Evolutionary conservation across 352 stramenopile genomes (phyloP), one percentile per base, ranked within the genome.

Genomic region (Phytophthora colocasiae): DNA sequence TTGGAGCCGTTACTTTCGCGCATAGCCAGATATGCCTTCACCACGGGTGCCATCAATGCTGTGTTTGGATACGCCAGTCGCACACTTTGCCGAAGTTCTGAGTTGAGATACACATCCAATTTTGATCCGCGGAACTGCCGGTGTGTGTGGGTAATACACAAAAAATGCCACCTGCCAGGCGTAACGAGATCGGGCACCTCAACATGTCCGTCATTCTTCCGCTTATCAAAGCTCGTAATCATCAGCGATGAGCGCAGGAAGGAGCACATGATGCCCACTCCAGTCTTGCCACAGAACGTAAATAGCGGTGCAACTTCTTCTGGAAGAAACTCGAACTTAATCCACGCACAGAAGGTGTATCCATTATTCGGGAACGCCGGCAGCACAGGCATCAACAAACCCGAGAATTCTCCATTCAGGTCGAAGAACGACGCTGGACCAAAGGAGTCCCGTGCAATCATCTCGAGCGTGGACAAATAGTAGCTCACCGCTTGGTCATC

Each of bases 331-430:
- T 95, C 87, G 44, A 95, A 91, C 51, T 93, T 93, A 56, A 95
- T 89, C 87, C 87, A 95, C 3, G 83, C 80, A 61, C 85, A 93
- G 40, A 95, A 93, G 0, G 87, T 95, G 70, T 95, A 93, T 24
- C 85, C 87, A n/a, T 88, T 89, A 36, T 73, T 87, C 5, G 87
- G 87, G 49, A 95, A 95, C 1, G 77, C 71, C 40, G 91, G 85
- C 17, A 93, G 64, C 27, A 90, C 77, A 0, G 85, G 83, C 49
- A 95, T 58, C 2, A 92, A 58, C 1, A 95, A 71, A 0, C 87
- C 87, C 15, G 87, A 95, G 39, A 80, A 90, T 38, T 93, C 82
- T 50, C 85, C 87, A 36, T 83, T 93, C 2, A 95, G 67, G 41
- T 95, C 87, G 45, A 95, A 92, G 63, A 92, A 95, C n/a, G 81